Evolutionary conservation across 2,329 filamentous ascomycete species (phyloP).

Genomic region (Xylariaceae sp.): DNA sequence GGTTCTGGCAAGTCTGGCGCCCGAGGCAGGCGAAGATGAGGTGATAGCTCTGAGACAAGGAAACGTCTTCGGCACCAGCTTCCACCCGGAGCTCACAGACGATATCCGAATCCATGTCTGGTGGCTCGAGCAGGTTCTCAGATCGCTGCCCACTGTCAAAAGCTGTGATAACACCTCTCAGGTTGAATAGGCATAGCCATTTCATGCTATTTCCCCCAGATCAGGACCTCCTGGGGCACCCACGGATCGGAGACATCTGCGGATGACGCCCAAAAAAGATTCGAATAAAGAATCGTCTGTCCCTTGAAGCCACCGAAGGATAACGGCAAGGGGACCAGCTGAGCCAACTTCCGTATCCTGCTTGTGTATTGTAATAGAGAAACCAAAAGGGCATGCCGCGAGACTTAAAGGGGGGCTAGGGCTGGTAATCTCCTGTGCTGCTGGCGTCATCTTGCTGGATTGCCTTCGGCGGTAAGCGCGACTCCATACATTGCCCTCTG

Average conservation of each 20-base stretch:
- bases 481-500: conserved; percentile 72
- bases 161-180: too few relatives aligned
- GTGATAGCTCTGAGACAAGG: conserved; percentile 87
- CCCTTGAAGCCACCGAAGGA: conserved; percentile 70
- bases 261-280: conserved; percentile 71
- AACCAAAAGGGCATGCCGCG: conserved; percentile 47
- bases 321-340: conserved; percentile 39
- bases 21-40: conserved; percentile 52
- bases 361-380: conserved; percentile 47
- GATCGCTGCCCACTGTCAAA: too few relatives aligned
- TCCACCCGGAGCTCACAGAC: conserved; percentile 87
- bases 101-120: conserved; percentile 86
- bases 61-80: conserved; percentile 91
- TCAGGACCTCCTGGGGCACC: too few relatives aligned
- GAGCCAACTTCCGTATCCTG: conserved; percentile 28
- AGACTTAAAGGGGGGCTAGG: conserved; percentile 20
- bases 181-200: too few relatives aligned
- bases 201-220: too few relatives aligned
- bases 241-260: conserved; percentile 13
- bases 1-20: conserved; percentile 47
- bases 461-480: conserved; percentile 63
- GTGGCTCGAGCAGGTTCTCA: conserved; percentile 79
- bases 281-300: conserved; percentile 70
- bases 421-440: conserved; percentile 13
- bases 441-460: conserved; percentile 28